Conservation (phyloP, 2,329 filamentous ascomycete genomes). For the Colletotrichum sidae region DNA sequence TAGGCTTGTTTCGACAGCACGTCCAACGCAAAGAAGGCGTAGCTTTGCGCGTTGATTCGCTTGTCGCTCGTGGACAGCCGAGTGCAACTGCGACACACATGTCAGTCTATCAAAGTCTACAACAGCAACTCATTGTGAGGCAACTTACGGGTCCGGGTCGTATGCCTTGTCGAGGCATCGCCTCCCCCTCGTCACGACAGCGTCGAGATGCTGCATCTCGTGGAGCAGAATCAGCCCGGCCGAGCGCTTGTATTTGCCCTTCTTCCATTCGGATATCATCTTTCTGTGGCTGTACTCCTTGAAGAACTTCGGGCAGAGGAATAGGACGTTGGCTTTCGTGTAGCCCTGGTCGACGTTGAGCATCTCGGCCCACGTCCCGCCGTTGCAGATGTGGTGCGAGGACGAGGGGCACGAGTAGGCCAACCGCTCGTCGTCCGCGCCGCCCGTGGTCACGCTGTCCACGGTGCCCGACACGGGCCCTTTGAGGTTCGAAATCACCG, state of each 20-base stretch:
- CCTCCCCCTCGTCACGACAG: not conserved
- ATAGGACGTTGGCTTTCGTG: not conserved
- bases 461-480: not conserved
- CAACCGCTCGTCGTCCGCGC: not conserved
- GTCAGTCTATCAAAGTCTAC: not conserved
- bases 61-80: too few relatives aligned
- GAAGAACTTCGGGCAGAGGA: not conserved
- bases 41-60: not conserved
- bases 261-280: not conserved
- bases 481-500: not conserved
- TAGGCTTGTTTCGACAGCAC: not conserved
- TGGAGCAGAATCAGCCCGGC: not conserved
- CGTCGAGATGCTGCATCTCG: slow-evolving; percentile 13
- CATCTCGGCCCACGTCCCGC: not conserved
- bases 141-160: not conserved
- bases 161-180: not conserved
- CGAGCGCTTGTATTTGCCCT: not conserved
- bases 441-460: not conserved
- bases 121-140: not conserved
- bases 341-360: not conserved
- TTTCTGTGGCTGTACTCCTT: not conserved
- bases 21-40: not conserved
- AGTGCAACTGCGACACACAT: too few relatives aligned
- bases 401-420: not conserved
- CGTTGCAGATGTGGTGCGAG: not conserved